These are phyloP conservation scores for Fragaria vesca DNA, from an alignment of 306 rosid species.

Conservation along the genomic window DNA sequence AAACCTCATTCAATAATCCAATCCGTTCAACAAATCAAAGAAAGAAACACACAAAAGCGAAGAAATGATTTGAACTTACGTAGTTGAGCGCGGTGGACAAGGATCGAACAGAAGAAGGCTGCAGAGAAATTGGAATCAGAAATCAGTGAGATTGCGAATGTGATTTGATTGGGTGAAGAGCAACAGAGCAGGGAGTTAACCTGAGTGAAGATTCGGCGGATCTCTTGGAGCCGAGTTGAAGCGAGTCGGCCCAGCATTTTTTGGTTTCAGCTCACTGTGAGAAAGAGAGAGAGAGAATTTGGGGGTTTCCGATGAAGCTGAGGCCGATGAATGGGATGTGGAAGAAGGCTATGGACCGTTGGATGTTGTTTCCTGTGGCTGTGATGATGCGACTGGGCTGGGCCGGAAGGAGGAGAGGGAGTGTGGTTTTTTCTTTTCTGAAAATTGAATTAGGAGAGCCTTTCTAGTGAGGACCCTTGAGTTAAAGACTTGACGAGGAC, in stretches of 20 bases:
- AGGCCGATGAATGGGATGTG: background rate
- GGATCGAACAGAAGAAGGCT: conserved; percentile 58
- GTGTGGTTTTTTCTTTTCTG: no score
- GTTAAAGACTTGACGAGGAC: no score
- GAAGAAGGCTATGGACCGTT: conserved; percentile 16
- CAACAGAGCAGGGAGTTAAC: conserved; percentile 30
- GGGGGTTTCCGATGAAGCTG: background rate
- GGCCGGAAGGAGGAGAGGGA: background rate
- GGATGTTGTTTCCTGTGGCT: background rate
- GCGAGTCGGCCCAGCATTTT: conserved; percentile 91
- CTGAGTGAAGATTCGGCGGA: conserved; percentile 86
- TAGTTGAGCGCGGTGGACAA: conserved; percentile 92
- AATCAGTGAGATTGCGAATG: conserved; percentile 13
- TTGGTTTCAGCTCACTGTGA: background rate
- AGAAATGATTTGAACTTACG: conserved; percentile 48
- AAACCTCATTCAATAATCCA: conserved; percentile 17
- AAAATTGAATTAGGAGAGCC: no score
- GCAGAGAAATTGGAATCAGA: conserved; percentile 1
- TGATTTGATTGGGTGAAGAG: background rate
- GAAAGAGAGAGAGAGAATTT: conserved; percentile 1
- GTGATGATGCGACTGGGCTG: background rate
- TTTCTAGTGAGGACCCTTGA: no score
- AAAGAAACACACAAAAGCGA: background rate
- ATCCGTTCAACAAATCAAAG: background rate
- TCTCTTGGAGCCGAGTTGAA: conserved; percentile 62